These are phyloP conservation scores for Citrullus amarus DNA, from an alignment of 306 rosid genomes.

Conservation along the genomic window DNA sequence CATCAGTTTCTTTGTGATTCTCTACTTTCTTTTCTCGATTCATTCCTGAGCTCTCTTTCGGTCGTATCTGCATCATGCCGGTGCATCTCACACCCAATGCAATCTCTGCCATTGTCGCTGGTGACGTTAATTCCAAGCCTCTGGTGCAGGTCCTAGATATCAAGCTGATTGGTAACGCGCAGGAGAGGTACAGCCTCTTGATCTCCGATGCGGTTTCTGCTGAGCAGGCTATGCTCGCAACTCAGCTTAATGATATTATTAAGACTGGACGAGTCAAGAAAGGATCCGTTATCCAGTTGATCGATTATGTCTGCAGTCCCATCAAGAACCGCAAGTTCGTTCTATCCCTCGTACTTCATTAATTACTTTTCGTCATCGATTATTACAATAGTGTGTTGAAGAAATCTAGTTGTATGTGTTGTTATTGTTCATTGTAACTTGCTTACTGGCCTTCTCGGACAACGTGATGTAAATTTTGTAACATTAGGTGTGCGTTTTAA, in stretches of 20 bases:
- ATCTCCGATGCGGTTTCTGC: slow-evolving; percentile 58
- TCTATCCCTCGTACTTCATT: slow-evolving; percentile 17
- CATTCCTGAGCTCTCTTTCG: slow-evolving; percentile 11
- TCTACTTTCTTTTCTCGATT: neutral
- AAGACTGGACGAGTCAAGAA: slow-evolving; percentile 39
- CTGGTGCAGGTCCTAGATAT: slow-evolving; percentile 68
- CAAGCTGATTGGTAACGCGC: slow-evolving; percentile 29
- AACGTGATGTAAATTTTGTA: neutral
- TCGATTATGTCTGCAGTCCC: slow-evolving; percentile 59
- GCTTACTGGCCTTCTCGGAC: neutral
- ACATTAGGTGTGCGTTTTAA: neutral
- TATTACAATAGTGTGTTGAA: neutral
- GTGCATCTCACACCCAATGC: slow-evolving; percentile 79
- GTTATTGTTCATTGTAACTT: neutral
- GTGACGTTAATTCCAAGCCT: slow-evolving; percentile 73
- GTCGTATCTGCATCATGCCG: slow-evolving; percentile 31
- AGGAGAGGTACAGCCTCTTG: slow-evolving; percentile 63
- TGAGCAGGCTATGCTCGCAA: slow-evolving; percentile 69
- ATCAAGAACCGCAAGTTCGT: slow-evolving; percentile 65
- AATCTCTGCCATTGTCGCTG: slow-evolving; percentile 42
- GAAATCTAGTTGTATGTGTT: neutral
- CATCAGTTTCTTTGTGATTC: neutral
- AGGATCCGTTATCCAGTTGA: slow-evolving; percentile 80
- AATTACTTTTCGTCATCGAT: neutral
- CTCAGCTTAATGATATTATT: slow-evolving; percentile 63